Evolutionary conservation across 192 early-diverging fungal species (phyloP), one percentile per base, ranked within the genome.

Genomic region (Mortierella hygrophila): DNA sequence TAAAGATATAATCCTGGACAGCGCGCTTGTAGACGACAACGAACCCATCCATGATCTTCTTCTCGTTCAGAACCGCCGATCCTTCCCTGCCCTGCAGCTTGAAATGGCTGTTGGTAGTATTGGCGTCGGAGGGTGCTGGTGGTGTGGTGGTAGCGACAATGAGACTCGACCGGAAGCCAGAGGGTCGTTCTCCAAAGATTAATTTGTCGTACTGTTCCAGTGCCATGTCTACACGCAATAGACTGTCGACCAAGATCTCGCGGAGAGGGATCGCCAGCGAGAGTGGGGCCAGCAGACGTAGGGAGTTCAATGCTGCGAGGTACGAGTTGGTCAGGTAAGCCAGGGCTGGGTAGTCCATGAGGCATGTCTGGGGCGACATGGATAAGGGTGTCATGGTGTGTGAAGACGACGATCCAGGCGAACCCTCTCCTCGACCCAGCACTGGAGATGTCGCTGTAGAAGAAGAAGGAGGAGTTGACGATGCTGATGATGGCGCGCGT

Each of bases 271-370:
- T 76, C 21, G 84, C 84, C 13, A 92, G 57, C 13, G 89, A 82
- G 18, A 91, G 63, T 2, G 92, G 91, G 10, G 92, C 91, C 35
- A 93, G 47, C 42, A 91, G 75, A 21, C 95, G 92, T 29, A 96
- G 88, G 8, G 92, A 89, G 77, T 96, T 96, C 60, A 93, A 93
- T 11, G 91, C 88, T 26, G 89, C 79, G 54, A 93, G 88, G 55
- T 94, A 92, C 6, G 90, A 88, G 79, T 96, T 96, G 44, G 94
- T 90, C 18, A 96, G 91, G 57, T 90, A 76, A 2, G 94, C 95
- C 9, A 95, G 82, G 6, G 92, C 88, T 4, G 95, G 95, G 71
- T 95, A 94, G 41, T 92, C 89, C 38, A 95, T 83, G 60, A 95
- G 77, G 47, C 87, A 77, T 16, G 85, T 79, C 21, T 92, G 93